Base-by-base conservation (phyloP, 805 yeast genomes). In the Phaffomyces thermotolerans region DNA sequence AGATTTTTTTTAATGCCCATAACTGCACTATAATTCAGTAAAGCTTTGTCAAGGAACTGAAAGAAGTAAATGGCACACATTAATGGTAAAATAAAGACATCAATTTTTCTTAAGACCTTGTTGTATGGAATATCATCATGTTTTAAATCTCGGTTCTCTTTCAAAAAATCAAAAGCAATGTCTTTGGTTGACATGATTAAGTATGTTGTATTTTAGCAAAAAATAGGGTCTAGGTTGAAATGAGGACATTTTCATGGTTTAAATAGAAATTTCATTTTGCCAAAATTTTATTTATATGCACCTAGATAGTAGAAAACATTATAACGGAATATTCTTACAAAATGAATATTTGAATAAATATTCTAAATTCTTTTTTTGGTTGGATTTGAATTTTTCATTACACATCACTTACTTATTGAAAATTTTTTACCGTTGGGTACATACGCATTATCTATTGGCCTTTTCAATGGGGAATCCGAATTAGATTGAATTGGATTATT, bases 11-110 rank as follows among this genome's bases (percentile, higher is more conserved):
- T 74, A 53, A 78, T 75, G 2, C 83, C 83, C 83, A 79, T 77
- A 1, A 79, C 78, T 2, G 80, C 80, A 5, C 84, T 76, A 53
- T 78, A 78, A 47, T 77, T 76, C 35, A 75, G 58, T 36, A 77
- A 58, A 3, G 75, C 66, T 49, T 78, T 78, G 51, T 79, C 84
- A 44, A 78, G 57, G 50, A 73, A 75, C 61, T 76, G 79, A 27
- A 77, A 62, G 44, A 77, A 69, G 53, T 78, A 78, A 29, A 74
- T 66, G 22, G 65, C 57, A 48, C 79, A 72, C 41, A 78, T 51
- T 23, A 76, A 15, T 18, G 57, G 57, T 32, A 53, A 20, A 3
- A 53, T 33, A 14, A 34, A 40, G 8, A 43, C 20, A 22, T 53
- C 57, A n/a, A 53, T 24, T 39, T 53, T 53, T 32, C 51, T 37